phyloP scores from a whole-genome alignment of 2,329 filamentous ascomycete genomes.

The Ampelomyces quisqualis region DNA sequence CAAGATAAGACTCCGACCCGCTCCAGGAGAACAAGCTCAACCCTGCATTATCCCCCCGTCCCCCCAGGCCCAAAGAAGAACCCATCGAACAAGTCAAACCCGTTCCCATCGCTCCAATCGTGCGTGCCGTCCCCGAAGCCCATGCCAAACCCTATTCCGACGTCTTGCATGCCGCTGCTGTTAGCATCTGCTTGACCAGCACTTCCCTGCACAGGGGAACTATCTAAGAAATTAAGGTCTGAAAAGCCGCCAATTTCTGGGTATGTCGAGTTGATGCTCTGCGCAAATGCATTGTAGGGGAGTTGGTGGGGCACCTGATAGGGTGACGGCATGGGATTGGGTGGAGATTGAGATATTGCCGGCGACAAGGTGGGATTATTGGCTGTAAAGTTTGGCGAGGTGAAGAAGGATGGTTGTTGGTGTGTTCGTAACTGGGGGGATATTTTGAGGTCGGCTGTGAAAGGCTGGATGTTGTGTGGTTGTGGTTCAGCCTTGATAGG shows the following conservation, averaged over 20 bases:
- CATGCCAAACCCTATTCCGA: slow-evolving; percentile 61
- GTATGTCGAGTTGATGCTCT: slow-evolving; percentile 30
- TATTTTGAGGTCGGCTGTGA: slow-evolving; percentile 35
- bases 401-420: slow-evolving; percentile 10
- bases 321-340: slow-evolving; percentile 18
- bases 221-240: slow-evolving; percentile 58
- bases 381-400: slow-evolving; percentile 6
- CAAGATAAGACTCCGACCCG: no score
- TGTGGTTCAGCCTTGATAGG: slow-evolving; percentile 28
- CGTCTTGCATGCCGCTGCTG: slow-evolving; percentile 51
- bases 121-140: slow-evolving; percentile 53
- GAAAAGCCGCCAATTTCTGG: slow-evolving; percentile 44
- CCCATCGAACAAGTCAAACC: slow-evolving; percentile 62
- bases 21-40: no score
- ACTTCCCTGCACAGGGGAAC: slow-evolving; percentile 44
- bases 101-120: slow-evolving; percentile 54
- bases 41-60: slow-evolving; percentile 17
- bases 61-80: slow-evolving; percentile 49
- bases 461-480: slow-evolving; percentile 21
- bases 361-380: slow-evolving; percentile 21
- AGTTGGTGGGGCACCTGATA: slow-evolving; percentile 35
- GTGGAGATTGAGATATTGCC: slow-evolving; percentile 20
- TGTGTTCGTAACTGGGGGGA: slow-evolving; percentile 38
- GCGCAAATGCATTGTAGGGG: slow-evolving; percentile 33
- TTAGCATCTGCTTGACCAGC: slow-evolving; percentile 41